Base-by-base conservation (phyloP, 768 basidiomycete genomes). In the Rhodotorula babjevae region DNA sequence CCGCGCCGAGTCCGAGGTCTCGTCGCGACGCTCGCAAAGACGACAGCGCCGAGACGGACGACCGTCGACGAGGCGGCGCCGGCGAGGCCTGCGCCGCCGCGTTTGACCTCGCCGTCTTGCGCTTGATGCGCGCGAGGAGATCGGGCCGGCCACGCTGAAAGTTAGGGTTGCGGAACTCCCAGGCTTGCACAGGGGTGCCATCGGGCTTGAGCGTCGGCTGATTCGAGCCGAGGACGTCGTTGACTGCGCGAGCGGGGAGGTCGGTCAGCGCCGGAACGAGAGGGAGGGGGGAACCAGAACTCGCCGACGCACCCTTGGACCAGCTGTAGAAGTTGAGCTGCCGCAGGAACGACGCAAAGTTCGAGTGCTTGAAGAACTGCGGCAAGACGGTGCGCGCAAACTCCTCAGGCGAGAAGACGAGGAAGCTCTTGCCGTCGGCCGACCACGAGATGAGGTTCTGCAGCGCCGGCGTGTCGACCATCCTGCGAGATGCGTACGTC, bases 141-240 rank as follows among this genome's bases (percentile, higher is more conserved):
- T 85, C 86, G 55, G 85, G 84, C 60, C 84, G 83, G 21, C 85
- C 85, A 9, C 82, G 85, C 36, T 77, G 86, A 85, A 81, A 88
- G 84, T 81, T 86, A 0, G 81, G 79, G 65, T 82, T 81, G 49
- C 77, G 77, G 65, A 82, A 81, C 55, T 81, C 80, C 87, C 80
- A 81, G 0, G 67, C 84, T 84, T 69, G 63, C 27, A 60, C 61
- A 0, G 58, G 53, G 0, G 67, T 42, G n/a, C 68, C 72, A 53
- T 66, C 68, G 7, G 61, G 14, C 31, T 73, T 68, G 27, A 29
- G 29, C 27, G 52, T 44, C 2, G 57, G 33, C 50, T 40, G 14
- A 21, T 10, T 52, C 33, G 33, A 18, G 44, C 60, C 36, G 44
- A 61, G 60, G 25, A 36, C 44, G 44, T 61, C 60, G 44, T 61